Evolutionary conservation across 768 basidiomycete genomes (phyloP).

Genomic region (Basidioascus undulatus): DNA sequence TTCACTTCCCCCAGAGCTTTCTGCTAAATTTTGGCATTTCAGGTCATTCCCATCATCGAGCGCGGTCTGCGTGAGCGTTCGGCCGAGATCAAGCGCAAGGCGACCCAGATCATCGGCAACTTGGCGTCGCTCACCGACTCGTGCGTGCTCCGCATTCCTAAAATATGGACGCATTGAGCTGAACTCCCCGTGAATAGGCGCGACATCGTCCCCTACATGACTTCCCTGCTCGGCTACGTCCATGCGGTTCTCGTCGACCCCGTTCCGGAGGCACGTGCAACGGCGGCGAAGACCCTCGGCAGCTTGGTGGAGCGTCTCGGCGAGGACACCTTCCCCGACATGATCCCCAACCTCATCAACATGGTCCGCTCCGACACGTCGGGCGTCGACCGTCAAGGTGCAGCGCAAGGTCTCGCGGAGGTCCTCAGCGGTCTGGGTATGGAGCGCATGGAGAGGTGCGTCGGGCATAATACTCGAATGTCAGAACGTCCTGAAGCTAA

Average conservation of each 20-base stretch:
- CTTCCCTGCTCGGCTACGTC: slow-evolving; percentile 64
- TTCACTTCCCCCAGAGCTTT: neutral
- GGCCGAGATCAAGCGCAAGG: slow-evolving; percentile 83
- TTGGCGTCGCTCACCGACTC: slow-evolving; percentile 69
- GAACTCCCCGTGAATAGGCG: no score
- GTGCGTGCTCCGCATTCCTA: no score
- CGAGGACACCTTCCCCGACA: slow-evolving; percentile 79
- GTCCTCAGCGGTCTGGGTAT: slow-evolving; percentile 90
- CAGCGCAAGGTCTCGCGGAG: slow-evolving; percentile 88
- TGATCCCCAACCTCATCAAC: slow-evolving; percentile 66
- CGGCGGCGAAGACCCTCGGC: slow-evolving; percentile 86
- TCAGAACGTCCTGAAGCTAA: no score
- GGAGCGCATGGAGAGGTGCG: slow-evolving; percentile 86
- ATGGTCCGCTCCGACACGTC: slow-evolving; percentile 80
- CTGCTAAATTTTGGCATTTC: neutral
- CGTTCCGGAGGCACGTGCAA: slow-evolving; percentile 89
- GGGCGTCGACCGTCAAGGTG: slow-evolving; percentile 90
- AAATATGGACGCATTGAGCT: neutral
- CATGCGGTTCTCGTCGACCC: slow-evolving; percentile 85
- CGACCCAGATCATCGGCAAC: slow-evolving; percentile 94
- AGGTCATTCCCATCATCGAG: slow-evolving; percentile 89
- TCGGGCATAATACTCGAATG: no score
- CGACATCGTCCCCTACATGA: slow-evolving; percentile 88
- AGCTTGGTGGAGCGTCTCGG: slow-evolving; percentile 91
- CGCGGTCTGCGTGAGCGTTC: slow-evolving; percentile 75